Evolutionary conservation across 2,329 filamentous ascomycete species (phyloP).

Genomic region (Aspergillus fumigatiaffinis): DNA sequence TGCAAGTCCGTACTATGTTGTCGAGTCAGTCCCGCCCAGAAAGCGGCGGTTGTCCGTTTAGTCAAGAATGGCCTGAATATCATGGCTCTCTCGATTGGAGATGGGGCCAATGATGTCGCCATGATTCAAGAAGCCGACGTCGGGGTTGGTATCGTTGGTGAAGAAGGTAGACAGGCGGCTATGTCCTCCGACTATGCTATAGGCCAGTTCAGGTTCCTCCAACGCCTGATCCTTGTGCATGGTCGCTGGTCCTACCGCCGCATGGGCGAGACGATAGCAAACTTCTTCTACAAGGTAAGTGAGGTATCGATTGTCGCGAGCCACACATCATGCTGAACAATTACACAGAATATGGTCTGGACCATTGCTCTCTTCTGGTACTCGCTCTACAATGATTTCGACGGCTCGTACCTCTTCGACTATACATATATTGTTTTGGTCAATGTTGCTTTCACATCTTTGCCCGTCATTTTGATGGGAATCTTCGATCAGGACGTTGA

Average conservation of each 20-base stretch:
- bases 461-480: slow-evolving; percentile 93
- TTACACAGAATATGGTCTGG: slow-evolving; percentile 82
- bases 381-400: slow-evolving; percentile 91
- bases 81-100: slow-evolving; percentile 90
- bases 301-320: not conserved
- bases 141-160: slow-evolving; percentile 91
- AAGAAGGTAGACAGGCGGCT: slow-evolving; percentile 85
- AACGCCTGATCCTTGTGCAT: slow-evolving; percentile 81
- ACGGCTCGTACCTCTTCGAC: slow-evolving; percentile 95
- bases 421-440: slow-evolving; percentile 97
- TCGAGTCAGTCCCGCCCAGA: slow-evolving; percentile 93
- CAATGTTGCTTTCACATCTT: slow-evolving; percentile 93
- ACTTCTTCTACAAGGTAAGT: slow-evolving; percentile 94
- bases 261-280: slow-evolving; percentile 87
- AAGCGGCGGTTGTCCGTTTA: slow-evolving; percentile 93
- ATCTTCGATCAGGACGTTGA: slow-evolving; percentile 96
- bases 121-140: slow-evolving; percentile 98
- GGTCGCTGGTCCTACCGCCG: slow-evolving; percentile 95
- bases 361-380: slow-evolving; percentile 97
- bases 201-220: slow-evolving; percentile 86
- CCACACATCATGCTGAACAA: not conserved
- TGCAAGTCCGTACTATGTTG: slow-evolving; percentile 97
- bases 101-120: slow-evolving; percentile 92
- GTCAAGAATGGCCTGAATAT: slow-evolving; percentile 93
- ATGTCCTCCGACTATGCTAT: slow-evolving; percentile 98